Conservation (phyloP, 768 basidiomycete genomes). For the Tylopilus sp. region DNA sequence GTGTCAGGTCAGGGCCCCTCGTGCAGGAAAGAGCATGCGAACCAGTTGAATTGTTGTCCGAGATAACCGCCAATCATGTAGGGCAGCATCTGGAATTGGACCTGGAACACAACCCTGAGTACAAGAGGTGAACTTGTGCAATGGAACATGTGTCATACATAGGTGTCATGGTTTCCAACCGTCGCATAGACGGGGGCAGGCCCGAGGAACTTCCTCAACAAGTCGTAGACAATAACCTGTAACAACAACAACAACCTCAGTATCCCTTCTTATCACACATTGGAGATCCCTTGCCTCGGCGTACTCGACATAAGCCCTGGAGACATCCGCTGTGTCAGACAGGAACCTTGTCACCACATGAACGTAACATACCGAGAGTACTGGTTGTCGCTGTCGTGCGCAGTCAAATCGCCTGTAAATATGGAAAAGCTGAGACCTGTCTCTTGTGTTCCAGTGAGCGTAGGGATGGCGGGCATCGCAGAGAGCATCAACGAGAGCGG, state of each 20-base stretch:
- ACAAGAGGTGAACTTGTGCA: not conserved
- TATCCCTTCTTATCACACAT: not conserved
- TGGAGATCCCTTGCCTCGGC: constrained; percentile 42
- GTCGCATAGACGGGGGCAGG: constrained; percentile 64
- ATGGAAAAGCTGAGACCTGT: constrained; percentile 60
- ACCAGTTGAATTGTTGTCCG: constrained; percentile 41
- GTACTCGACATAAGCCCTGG: constrained; percentile 54
- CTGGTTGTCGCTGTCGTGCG: constrained; percentile 65
- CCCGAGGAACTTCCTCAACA: constrained; percentile 56
- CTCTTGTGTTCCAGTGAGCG: constrained; percentile 52
- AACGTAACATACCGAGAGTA: constrained; percentile 44
- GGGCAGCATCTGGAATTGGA: constrained; percentile 34
- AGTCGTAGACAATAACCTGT: constrained; percentile 53
- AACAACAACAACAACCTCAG: not conserved
- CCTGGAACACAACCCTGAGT: not conserved
- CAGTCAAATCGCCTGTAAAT: constrained; percentile 67
- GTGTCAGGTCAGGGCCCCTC: not conserved
- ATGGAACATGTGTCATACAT: no score
- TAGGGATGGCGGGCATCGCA: constrained; percentile 60
- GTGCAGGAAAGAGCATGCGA: no score
- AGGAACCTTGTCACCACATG: not conserved
- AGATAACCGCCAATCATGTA: constrained; percentile 34
- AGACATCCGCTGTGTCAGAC: not conserved
- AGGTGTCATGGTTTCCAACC: constrained; percentile 73
- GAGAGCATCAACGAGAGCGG: constrained; percentile 55